phyloP scores from a whole-genome alignment of 352 stramenopile species.

The Aphanomyces invadans region DNA sequence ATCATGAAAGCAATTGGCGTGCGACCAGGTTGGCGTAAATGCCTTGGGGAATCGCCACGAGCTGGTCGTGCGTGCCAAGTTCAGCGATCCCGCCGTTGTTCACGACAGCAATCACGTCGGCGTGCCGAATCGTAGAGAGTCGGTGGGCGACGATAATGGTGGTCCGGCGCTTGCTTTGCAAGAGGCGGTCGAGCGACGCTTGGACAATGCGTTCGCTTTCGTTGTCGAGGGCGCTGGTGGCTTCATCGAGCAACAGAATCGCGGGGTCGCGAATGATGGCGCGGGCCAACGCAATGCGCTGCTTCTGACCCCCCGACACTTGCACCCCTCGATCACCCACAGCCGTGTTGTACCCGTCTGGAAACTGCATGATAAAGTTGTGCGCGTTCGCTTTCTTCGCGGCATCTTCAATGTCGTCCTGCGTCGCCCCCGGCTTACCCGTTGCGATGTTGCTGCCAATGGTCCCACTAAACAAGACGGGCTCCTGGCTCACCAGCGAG shows the following conservation, averaged over 20 bases:
- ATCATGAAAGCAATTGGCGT: neutral
- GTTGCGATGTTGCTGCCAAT: constrained; percentile 38
- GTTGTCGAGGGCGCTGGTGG: constrained; percentile 51
- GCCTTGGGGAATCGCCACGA: constrained; percentile 12
- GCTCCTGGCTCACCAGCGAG: constrained; percentile 49
- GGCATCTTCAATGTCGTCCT: constrained; percentile 47
- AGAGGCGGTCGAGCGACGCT: constrained; percentile 13
- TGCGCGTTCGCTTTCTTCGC: constrained; percentile 71
- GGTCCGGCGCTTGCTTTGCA: constrained; percentile 14
- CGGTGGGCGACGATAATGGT: constrained; percentile 22
- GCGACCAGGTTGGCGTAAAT: constrained; percentile 20
- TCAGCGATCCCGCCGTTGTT: constrained; percentile 13
- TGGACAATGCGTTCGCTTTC: constrained; percentile 35
- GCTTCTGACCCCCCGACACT: constrained; percentile 88
- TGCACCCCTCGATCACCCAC: constrained; percentile 57
- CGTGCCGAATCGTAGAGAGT: constrained; percentile 14
- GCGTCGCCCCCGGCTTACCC: constrained; percentile 39
- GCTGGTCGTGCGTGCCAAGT: constrained; percentile 21
- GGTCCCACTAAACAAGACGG: constrained; percentile 66
- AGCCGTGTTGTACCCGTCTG: constrained; percentile 73
- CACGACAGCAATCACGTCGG: constrained; percentile 23
- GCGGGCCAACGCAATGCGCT: constrained; percentile 85
- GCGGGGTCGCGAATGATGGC: constrained; percentile 63
- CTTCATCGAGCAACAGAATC: constrained; percentile 77
- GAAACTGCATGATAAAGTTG: constrained; percentile 78